Evolutionary conservation across 2,329 filamentous ascomycete genomes (phyloP), one percentile per base, ranked within the genome.

Genomic region (Curvularia sp.): DNA sequence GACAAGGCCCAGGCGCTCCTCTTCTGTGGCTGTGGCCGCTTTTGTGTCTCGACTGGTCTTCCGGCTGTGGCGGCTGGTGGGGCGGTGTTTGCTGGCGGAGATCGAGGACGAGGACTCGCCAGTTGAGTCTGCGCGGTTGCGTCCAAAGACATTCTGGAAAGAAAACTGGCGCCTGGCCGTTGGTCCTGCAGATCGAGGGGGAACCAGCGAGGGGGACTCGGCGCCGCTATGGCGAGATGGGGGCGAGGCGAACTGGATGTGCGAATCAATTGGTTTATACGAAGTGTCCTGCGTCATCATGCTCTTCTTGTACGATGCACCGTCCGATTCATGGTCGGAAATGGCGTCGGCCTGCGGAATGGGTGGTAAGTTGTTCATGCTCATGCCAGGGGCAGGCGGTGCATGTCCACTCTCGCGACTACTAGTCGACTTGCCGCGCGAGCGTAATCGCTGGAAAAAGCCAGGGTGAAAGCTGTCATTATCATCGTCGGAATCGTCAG

Each of bases 1-100:
- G n/a, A 96, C 92, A 4, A 97, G 84, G 0, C 92, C 93, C 6
- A 94, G 77, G 18, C 86, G 83, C 77, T 96, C 93, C 78, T 97
- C 93, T 74, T 96, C 93, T 0, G 90, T 93, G 1, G 86, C 86
- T 71, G 75, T 61, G 69, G 73, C 52, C 69, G 73, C 53, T 69
- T 75, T 63, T 67, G 60, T 60, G 12, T 71, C 64, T 75, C 63
- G 64, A 48, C 72, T 74, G 73, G 65, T 71, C 73, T 74, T 69
- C 55, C 71, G 64, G 60, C 64, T 70, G 58, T 72, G 62, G 13
- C 69, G 62, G 49, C 67, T 75, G 15, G 65, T 60, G 18, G 74
- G 75, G 24, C 70, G 55, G 24, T n/a, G 24, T 22, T 30, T 50
- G 48, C 30, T 15, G 42, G 22, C 24, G 20, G 42, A 26, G 10